These are phyloP conservation scores for Alternaria sp. DNA, from an alignment of 2,329 filamentous ascomycete genomes.

Conservation along the genomic window DNA sequence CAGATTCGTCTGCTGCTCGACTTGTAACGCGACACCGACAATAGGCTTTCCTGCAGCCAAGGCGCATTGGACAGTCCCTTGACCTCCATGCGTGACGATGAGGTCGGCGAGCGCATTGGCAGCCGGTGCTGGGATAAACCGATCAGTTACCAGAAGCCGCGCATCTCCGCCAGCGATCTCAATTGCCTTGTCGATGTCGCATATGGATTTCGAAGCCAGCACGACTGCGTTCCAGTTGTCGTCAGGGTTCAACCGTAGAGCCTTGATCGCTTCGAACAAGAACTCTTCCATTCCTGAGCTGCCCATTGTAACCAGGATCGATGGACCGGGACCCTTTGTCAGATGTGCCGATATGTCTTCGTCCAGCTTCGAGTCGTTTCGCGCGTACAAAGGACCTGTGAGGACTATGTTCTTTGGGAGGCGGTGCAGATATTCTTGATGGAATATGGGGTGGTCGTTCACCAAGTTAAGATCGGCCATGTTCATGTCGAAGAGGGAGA, in stretches of 20 bases:
- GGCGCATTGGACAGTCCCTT: conserved; percentile 43
- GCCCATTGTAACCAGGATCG: conserved; percentile 42
- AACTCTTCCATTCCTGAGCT: conserved; percentile 41
- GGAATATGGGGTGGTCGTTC: conserved; percentile 43
- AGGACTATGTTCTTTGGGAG: conserved; percentile 41
- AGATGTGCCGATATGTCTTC: conserved; percentile 37
- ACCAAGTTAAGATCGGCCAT: conserved; percentile 45
- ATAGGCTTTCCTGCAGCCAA: conserved; percentile 40
- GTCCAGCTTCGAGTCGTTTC: conserved; percentile 30
- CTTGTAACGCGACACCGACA: conserved; percentile 41
- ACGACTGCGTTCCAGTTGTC: conserved; percentile 42
- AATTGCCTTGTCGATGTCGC: conserved; percentile 35
- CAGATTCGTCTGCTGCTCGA: conserved; percentile 45
- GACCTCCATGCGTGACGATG: conserved; percentile 39
- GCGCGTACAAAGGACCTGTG: conserved; percentile 37
- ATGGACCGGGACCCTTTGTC: conserved; percentile 26
- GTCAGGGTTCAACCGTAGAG: conserved; percentile 27
- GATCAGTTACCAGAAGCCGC: conserved; percentile 38
- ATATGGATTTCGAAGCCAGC: conserved; percentile 41
- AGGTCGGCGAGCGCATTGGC: conserved; percentile 40
- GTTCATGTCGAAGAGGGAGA: conserved; percentile 45
- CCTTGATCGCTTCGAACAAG: conserved; percentile 41
- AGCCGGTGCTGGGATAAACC: conserved; percentile 38
- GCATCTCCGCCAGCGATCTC: conserved; percentile 30
- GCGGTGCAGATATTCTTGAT: conserved; percentile 37